These are phyloP conservation scores for Neophaeococcomyces aloes DNA, from an alignment of 2,329 filamentous ascomycete species.

Conservation along the genomic window DNA sequence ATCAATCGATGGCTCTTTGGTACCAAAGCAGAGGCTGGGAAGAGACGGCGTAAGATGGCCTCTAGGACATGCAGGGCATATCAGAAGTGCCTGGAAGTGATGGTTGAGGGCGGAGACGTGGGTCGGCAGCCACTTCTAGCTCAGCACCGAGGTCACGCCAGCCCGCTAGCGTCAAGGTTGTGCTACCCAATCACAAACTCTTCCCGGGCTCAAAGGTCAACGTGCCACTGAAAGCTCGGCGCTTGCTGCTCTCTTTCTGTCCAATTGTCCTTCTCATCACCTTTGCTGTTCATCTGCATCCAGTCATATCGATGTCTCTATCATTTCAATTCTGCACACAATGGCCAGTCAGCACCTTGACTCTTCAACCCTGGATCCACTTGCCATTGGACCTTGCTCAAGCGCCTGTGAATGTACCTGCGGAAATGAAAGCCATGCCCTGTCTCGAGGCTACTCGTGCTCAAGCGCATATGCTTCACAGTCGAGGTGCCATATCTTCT, in stretches of 20 bases:
- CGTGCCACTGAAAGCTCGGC: background rate
- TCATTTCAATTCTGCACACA: background rate
- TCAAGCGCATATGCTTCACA: conserved; percentile 1
- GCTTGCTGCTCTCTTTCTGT: background rate
- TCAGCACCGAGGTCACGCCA: too few relatives aligned
- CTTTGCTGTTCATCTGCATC: conserved; percentile 2
- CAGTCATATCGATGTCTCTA: conserved; percentile 2
- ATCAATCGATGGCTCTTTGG: too few relatives aligned
- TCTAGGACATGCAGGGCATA: too few relatives aligned
- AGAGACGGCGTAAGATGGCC: too few relatives aligned
- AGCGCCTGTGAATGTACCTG: conserved; percentile 4
- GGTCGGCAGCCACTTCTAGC: too few relatives aligned
- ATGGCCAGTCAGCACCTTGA: conserved; percentile 5
- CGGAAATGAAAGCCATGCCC: conserved; percentile 8
- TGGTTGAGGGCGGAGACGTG: too few relatives aligned
- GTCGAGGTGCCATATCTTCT: conserved; percentile 9
- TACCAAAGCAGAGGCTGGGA: too few relatives aligned
- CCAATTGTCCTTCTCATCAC: conserved; percentile 8
- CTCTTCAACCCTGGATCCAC: background rate
- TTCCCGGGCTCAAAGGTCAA: background rate
- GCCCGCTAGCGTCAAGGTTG: background rate
- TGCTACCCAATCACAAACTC: background rate
- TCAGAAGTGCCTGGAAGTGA: too few relatives aligned
- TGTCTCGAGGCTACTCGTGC: conserved; percentile 2
- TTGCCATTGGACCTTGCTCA: conserved; percentile 1